These are phyloP conservation scores for Phialophora expanda DNA, from an alignment of 2,329 filamentous ascomycete species.

Conservation along the genomic window DNA sequence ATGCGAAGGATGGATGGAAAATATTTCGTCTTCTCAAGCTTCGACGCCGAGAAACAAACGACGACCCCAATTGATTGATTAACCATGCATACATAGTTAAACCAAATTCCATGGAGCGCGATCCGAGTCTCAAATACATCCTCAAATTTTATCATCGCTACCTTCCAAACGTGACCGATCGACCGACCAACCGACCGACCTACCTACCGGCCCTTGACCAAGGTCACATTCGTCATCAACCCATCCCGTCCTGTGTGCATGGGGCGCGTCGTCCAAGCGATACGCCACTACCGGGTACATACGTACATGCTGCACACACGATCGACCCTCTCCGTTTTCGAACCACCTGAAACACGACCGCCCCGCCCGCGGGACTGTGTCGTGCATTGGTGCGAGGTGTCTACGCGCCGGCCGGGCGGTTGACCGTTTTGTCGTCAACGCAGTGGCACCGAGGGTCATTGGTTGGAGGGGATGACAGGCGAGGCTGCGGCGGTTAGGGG, in stretches of 20 bases:
- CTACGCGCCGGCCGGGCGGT: constrained; percentile 2
- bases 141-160: neutral
- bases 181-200: neutral
- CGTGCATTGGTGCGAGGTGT: neutral
- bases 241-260: neutral
- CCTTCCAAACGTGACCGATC: neutral
- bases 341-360: neutral
- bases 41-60: neutral
- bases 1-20: neutral
- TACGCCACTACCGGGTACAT: neutral
- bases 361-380: neutral
- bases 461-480: neutral
- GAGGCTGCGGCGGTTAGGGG: constrained; percentile 12
- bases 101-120: neutral
- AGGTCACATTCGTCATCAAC: constrained; percentile 4
- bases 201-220: neutral
- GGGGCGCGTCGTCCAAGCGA: neutral
- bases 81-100: no score
- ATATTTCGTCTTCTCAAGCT: no score
- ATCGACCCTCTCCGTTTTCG: neutral
- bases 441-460: neutral
- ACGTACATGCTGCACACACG: neutral
- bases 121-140: neutral
- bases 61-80: neutral
- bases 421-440: neutral